Conservation (phyloP, 179 eudicot species). For the Spergularia azorica region DNA sequence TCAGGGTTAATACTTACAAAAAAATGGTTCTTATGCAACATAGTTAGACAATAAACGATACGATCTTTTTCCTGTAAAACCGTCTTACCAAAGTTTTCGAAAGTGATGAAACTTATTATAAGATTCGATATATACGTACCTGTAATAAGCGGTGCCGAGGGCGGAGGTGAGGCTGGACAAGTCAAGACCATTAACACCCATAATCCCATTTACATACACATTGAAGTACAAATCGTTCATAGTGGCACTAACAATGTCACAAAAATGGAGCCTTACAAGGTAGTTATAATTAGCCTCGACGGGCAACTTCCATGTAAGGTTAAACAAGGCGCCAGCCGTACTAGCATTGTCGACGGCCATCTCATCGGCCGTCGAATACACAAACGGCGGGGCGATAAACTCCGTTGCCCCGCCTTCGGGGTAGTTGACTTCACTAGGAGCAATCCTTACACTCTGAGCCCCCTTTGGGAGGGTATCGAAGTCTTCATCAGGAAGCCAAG, state of each 20-base stretch:
- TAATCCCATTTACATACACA: slow-evolving; percentile 62
- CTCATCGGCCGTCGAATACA: slow-evolving; percentile 64
- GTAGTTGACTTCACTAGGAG: slow-evolving; percentile 47
- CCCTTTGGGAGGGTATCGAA: slow-evolving; percentile 58
- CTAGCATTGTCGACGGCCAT: slow-evolving; percentile 59
- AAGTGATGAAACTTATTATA: not conserved
- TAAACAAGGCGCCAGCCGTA: slow-evolving; percentile 48
- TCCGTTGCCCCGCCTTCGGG: slow-evolving; percentile 64
- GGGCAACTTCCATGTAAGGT: slow-evolving; percentile 74
- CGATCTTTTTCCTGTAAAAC: too few species aligned
- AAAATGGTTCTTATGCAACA: too few species aligned
- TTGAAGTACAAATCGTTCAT: slow-evolving; percentile 75
- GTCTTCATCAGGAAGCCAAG: slow-evolving; percentile 57
- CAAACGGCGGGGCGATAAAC: slow-evolving; percentile 61
- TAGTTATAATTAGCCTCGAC: slow-evolving; percentile 75
- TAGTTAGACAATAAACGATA: too few species aligned
- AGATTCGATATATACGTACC: too few species aligned
- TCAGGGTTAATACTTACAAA: too few species aligned
- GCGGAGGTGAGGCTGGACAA: slow-evolving; percentile 61
- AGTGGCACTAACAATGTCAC: slow-evolving; percentile 71
- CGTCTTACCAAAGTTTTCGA: too few species aligned
- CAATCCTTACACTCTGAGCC: slow-evolving; percentile 39
- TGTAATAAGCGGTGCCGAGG: slow-evolving; percentile 69
- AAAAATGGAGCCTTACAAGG: slow-evolving; percentile 77
- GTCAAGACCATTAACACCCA: slow-evolving; percentile 61